Conservation (phyloP, 495 filamentous ascomycete genomes). For the Penicillium verhagenii region DNA sequence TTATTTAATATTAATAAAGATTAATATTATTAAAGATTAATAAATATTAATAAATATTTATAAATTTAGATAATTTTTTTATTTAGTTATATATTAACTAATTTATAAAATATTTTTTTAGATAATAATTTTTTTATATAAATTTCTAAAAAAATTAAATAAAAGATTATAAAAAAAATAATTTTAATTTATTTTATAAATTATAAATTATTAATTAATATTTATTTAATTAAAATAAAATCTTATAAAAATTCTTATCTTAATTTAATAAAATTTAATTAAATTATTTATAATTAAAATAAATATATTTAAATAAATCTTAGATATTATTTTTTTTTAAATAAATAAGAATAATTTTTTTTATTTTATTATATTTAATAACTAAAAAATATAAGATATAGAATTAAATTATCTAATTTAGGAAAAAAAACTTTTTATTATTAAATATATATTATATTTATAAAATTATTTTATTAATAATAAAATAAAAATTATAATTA, state of each 20-base stretch:
- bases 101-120: neutral
- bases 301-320: neutral
- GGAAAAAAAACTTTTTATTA: neutral
- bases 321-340: neutral
- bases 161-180: neutral
- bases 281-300: neutral
- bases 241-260: neutral
- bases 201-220: neutral
- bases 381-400: neutral
- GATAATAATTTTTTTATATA: neutral
- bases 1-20: neutral
- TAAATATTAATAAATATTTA: neutral
- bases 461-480: neutral
- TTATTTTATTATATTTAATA: neutral
- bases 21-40: neutral
- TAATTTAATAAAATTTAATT: neutral
- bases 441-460: neutral
- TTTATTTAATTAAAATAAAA: neutral
- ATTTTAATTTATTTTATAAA: neutral
- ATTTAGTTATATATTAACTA: neutral
- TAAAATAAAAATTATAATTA: neutral
- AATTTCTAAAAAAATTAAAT: neutral
- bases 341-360: neutral
- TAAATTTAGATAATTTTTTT: neutral
- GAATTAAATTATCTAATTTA: neutral